phyloP scores from a whole-genome alignment of 2,329 filamentous ascomycete genomes.

The Alternaria sp. region DNA sequence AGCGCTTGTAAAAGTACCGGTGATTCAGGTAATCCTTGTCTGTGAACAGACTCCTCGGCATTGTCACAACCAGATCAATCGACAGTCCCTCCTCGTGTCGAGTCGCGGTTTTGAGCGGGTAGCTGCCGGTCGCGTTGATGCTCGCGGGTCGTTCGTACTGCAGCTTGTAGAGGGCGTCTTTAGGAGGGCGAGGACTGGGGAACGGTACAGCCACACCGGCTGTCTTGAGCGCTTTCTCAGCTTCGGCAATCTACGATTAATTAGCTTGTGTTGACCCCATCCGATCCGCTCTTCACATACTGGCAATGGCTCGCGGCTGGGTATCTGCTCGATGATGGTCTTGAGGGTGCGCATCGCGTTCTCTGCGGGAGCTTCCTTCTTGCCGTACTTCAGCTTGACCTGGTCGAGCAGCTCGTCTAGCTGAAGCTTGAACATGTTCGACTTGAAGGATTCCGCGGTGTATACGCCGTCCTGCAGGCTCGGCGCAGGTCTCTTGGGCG shows the following conservation, averaged over 20 bases:
- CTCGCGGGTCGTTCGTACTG: slow-evolving; percentile 76
- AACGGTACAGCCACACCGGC: slow-evolving; percentile 79
- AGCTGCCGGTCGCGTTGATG: slow-evolving; percentile 89
- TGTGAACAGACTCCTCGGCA: slow-evolving; percentile 81
- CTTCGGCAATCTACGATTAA: slow-evolving; percentile 67
- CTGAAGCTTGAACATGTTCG: slow-evolving; percentile 71
- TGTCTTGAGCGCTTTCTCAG: slow-evolving; percentile 68
- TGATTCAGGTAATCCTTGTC: slow-evolving; percentile 94
- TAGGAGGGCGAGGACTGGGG: slow-evolving; percentile 76
- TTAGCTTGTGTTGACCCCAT: slow-evolving; percentile 11
- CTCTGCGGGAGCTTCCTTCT: slow-evolving; percentile 61
- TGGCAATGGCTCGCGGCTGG: slow-evolving; percentile 56
- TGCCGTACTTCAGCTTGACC: slow-evolving; percentile 64
- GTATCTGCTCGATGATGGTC: slow-evolving; percentile 57
- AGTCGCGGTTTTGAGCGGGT: slow-evolving; percentile 75
- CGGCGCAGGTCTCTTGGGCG: slow-evolving; percentile 30
- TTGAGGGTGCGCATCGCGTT: slow-evolving; percentile 44
- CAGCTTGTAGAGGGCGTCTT: slow-evolving; percentile 81
- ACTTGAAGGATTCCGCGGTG: slow-evolving; percentile 65
- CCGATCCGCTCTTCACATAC: slow-evolving; percentile 31
- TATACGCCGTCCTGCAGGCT: slow-evolving; percentile 50
- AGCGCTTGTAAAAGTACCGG: slow-evolving; percentile 92
- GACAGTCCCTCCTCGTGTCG: slow-evolving; percentile 65
- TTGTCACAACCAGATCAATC: slow-evolving; percentile 85
- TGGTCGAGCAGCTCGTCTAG: slow-evolving; percentile 67